Evolutionary conservation across 2,329 filamentous ascomycete species (phyloP).

Genomic region (Curvularia verruculosa): DNA sequence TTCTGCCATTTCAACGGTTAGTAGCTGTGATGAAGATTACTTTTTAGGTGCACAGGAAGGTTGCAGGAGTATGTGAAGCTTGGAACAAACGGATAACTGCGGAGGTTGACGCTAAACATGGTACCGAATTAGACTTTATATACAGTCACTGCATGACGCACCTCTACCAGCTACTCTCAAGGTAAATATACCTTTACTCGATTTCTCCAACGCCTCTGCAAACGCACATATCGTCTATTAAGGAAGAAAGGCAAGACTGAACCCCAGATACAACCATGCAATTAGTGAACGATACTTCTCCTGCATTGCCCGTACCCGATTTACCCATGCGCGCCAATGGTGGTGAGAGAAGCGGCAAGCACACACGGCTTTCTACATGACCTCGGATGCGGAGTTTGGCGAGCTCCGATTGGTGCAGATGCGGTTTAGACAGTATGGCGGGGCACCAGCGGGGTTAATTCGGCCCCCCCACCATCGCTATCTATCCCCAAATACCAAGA

Average conservation of each 20-base stretch:
- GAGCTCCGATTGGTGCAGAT: conserved; percentile 15
- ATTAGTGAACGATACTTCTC: too few relatives aligned
- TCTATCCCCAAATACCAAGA: background rate
- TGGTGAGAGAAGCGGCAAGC: too few relatives aligned
- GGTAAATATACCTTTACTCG: too few relatives aligned
- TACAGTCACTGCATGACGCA: background rate
- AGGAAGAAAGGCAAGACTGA: too few relatives aligned
- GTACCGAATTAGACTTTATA: background rate
- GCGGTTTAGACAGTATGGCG: conserved; percentile 7
- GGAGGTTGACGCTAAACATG: too few relatives aligned
- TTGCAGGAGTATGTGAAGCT: background rate
- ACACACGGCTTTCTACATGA: too few relatives aligned
- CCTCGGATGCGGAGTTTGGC: conserved; percentile 10
- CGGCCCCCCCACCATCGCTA: background rate
- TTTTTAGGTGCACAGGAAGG: background rate
- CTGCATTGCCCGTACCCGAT: too few relatives aligned
- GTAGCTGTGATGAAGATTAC: background rate
- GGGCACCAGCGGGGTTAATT: conserved; percentile 12
- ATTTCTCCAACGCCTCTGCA: too few relatives aligned
- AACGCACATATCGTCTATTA: too few relatives aligned
- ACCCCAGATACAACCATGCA: too few relatives aligned
- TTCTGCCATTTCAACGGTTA: background rate
- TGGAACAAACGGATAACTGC: background rate
- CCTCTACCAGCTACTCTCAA: too few relatives aligned
- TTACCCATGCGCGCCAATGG: too few relatives aligned